These are phyloP conservation scores for Vitis rupestris DNA, from an alignment of 164 flowering plant genomes.

Conservation along the genomic window DNA sequence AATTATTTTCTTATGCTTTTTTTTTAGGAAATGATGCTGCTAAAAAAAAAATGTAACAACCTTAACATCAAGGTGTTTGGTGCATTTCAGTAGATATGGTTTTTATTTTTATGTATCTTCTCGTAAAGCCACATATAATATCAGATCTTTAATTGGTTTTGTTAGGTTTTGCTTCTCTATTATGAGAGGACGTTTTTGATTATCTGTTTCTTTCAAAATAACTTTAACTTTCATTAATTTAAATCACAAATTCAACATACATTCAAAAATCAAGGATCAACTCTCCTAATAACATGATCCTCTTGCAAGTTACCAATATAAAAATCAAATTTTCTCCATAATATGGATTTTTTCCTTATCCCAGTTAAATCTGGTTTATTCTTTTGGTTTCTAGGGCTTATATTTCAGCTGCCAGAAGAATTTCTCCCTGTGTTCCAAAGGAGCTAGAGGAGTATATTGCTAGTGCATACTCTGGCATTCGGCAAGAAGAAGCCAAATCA, in stretches of 20 bases:
- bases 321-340: not conserved
- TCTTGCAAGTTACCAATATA: not conserved
- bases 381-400: conserved; percentile 62
- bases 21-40: not conserved
- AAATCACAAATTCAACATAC: too few species aligned
- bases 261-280: not conserved
- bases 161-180: not conserved
- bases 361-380: not conserved
- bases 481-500: conserved; percentile 97
- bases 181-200: too few species aligned
- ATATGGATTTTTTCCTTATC: not conserved
- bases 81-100: too few species aligned
- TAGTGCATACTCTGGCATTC: conserved; percentile 81
- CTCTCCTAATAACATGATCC: not conserved
- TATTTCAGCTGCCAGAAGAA: conserved; percentile 86
- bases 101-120: too few species aligned
- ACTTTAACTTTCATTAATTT: not conserved
- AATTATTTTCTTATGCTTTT: not conserved
- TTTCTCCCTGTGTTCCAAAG: conserved; percentile 73
- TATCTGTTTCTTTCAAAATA: too few species aligned
- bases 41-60: too few species aligned
- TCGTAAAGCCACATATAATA: too few species aligned
- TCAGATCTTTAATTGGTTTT: not conserved
- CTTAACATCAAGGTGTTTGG: too few species aligned
- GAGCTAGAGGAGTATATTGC: conserved; percentile 97